Conservation (phyloP, 73 alveolate genomes). For the Paraurostyla sp. region DNA sequence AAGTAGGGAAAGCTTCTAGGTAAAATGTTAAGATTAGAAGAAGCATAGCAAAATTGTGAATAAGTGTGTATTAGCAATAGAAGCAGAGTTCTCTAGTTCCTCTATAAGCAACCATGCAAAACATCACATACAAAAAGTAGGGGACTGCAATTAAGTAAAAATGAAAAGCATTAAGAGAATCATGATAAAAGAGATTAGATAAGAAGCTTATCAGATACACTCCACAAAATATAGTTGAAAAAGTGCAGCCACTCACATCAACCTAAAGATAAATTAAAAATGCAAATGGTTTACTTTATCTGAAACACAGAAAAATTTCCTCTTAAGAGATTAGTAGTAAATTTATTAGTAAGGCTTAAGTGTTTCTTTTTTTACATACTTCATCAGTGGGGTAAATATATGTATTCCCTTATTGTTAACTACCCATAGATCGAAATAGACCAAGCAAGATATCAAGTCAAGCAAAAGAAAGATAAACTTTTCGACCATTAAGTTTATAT, state of each 20-base stretch:
- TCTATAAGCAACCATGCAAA: slow-evolving; percentile 24
- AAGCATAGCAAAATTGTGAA: neutral
- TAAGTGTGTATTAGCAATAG: slow-evolving; percentile 5
- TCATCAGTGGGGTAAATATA: slow-evolving; percentile 21
- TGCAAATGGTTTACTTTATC: neutral
- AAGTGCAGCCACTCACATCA: slow-evolving; percentile 36
- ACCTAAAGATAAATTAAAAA: neutral
- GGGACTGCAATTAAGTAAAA: slow-evolving; percentile 11
- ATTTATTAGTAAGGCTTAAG: slow-evolving; percentile 15
- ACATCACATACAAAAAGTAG: slow-evolving; percentile 39
- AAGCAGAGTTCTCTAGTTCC: slow-evolving; percentile 33
- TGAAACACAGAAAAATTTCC: slow-evolving; percentile 18
- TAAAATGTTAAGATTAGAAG: neutral
- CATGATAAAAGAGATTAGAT: neutral
- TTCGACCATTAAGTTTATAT: too few relatives aligned
- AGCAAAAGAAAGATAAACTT: too few relatives aligned
- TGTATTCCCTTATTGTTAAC: neutral
- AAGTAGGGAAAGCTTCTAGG: neutral
- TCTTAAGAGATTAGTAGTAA: neutral
- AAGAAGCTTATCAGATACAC: neutral
- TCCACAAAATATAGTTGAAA: neutral
- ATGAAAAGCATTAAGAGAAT: neutral
- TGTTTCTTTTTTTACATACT: neutral
- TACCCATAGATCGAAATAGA: neutral
- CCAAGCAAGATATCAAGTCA: neutral